Evolutionary conservation across 129 eudicot species (phyloP), one percentile per base, ranked within the genome.

Genomic region (Solidago caesia): DNA sequence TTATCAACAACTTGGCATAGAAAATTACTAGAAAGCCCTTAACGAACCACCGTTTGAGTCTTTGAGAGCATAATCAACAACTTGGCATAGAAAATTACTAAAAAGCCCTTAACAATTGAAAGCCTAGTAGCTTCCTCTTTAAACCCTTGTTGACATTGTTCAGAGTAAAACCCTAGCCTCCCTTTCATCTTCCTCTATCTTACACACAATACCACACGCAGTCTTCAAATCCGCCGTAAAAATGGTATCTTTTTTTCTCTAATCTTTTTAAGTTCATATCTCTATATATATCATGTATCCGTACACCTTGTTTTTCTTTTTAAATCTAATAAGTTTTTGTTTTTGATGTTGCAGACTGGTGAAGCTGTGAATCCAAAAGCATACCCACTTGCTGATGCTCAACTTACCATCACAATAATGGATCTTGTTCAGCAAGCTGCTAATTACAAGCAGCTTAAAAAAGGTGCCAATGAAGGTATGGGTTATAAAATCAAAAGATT

Each of bases 401-500:
- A 88, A 78, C 78, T 88, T 45, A 61, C 93, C 4, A 85, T 85
- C 13, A 88, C 93, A 3, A 88, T 88, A 4, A 62, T 88, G 67
- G 95, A 88, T 72, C 84, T 88, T 81, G 86, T 88, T 82, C 91
- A 85, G 62, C 95, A 88, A 64, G 95, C 95, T 16, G 88, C 95
- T 73, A 88, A 88, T 77, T 86, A 88, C 56, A 88, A 88, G 79
- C 93, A 88, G 64, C 90, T 88, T 75, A 88, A 88, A 70, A 88
- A 88, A 88, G 95, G 95, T 48, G 95, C 95, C 29, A 88, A 88
- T 76, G 95, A 88, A 86, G 95, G 95, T 88, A 52, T 68, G 7
- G 0, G 14, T 33, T 33, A 10, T 10, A 11, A 11, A 51, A 3
- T 51, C n/a, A 10, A 51, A 51, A 5, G 4, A 13, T 52, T 15